Evolutionary conservation across 2,329 filamentous ascomycete genomes (phyloP).

Genomic region (Fusarium paranaense): DNA sequence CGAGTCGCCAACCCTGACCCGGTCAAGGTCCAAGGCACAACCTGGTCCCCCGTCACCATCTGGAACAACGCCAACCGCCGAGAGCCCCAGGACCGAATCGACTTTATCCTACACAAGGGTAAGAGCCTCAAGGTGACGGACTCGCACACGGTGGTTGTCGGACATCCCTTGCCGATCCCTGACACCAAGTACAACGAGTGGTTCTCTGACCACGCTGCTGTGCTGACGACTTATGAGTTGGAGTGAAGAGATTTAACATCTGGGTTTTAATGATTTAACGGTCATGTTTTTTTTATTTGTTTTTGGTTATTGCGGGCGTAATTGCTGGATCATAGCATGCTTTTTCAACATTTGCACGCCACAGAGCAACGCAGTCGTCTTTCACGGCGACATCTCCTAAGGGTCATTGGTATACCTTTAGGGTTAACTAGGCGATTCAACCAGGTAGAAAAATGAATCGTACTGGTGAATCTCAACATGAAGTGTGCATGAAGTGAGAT

Average conservation of each 20-base stretch:
- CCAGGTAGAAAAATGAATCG: background rate
- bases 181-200: slow-evolving; percentile 54
- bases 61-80: slow-evolving; percentile 48
- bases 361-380: background rate
- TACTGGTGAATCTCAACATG: background rate
- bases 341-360: background rate
- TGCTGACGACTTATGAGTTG: slow-evolving; percentile 47
- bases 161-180: slow-evolving; percentile 49
- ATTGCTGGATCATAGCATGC: background rate
- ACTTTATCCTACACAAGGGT: slow-evolving; percentile 57
- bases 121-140: slow-evolving; percentile 44
- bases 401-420: background rate
- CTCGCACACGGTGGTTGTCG: slow-evolving; percentile 49
- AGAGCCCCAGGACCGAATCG: slow-evolving; percentile 56
- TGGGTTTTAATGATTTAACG: background rate
- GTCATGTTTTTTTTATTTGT: background rate
- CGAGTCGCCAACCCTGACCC: slow-evolving; percentile 53
- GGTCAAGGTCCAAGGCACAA: slow-evolving; percentile 46
- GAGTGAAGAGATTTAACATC: slow-evolving; percentile 7
- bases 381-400: background rate
- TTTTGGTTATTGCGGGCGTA: background rate
- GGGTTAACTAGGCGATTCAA: background rate
- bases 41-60: slow-evolving; percentile 56
- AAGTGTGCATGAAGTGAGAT: background rate
- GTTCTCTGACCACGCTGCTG: slow-evolving; percentile 55